A percentile compares a stretch with the other conserved stretches of the same genome.
Conservation (phyloP, 169 alveolate genomes). For the Theileria orientalis region DNA sequence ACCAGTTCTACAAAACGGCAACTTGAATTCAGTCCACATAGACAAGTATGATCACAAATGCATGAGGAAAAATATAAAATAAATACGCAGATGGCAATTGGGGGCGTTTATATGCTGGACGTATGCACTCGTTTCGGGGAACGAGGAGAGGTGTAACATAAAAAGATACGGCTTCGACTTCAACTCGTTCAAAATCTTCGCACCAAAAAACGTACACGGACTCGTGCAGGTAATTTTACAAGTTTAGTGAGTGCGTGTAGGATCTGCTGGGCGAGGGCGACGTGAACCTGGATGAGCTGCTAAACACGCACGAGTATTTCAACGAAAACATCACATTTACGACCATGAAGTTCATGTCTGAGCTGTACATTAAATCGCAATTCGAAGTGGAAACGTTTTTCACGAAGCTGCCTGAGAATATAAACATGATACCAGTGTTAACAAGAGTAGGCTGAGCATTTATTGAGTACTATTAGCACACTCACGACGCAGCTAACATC, state of each 20-base stretch:
- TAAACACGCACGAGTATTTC: conserved; percentile 59
- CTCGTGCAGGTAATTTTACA: conserved; percentile 28
- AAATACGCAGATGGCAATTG: conserved; percentile 41
- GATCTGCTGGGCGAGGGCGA: neutral
- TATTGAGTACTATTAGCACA: neutral
- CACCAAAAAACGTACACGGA: conserved; percentile 27
- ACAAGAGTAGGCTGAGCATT: conserved; percentile 33
- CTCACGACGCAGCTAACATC: no score
- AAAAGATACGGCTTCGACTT: conserved; percentile 42
- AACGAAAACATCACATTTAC: conserved; percentile 31
- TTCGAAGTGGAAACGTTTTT: conserved; percentile 54
- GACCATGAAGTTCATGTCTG: conserved; percentile 64
- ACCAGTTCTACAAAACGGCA: conserved; percentile 6
- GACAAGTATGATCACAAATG: conserved; percentile 36
- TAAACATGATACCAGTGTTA: conserved; percentile 54
- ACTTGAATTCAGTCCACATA: conserved; percentile 23
- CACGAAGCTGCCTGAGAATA: conserved; percentile 38
- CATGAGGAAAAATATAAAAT: neutral
- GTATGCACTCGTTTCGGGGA: conserved; percentile 40
- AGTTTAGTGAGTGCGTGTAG: neutral
- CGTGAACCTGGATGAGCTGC: conserved; percentile 23
- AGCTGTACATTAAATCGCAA: conserved; percentile 65
- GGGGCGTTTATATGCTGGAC: conserved; percentile 66
- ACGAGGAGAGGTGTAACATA: conserved; percentile 21
- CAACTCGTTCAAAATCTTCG: conserved; percentile 17